Evolutionary conservation across 116 monocot genomes (phyloP).

Genomic region (Phalaenopsis hybrid): DNA sequence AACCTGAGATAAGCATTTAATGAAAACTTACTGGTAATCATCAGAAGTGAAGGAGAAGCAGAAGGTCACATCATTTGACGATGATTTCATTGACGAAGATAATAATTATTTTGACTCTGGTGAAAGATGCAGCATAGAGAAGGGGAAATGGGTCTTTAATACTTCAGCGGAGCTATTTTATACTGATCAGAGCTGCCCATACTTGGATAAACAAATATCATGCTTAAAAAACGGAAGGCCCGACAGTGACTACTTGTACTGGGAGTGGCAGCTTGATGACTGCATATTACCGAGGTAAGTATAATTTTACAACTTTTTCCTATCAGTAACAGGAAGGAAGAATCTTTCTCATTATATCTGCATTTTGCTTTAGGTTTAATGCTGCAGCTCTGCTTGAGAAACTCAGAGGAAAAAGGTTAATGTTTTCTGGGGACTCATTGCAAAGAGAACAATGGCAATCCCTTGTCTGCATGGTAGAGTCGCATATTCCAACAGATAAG

Average conservation of each 20-base stretch:
- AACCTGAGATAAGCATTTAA: background rate
- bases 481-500: conserved; percentile 31
- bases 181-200: conserved; percentile 58
- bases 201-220: conserved; percentile 42
- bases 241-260: conserved; percentile 51
- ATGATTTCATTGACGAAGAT: conserved; percentile 25
- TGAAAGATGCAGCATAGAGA: conserved; percentile 34
- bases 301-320: background rate
- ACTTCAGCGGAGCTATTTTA: conserved; percentile 33
- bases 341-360: background rate
- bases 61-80: conserved; percentile 5
- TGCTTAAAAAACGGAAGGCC: conserved; percentile 71
- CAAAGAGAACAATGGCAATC: conserved; percentile 60
- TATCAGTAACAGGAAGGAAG: no score
- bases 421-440: conserved; percentile 72
- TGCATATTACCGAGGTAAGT: conserved; percentile 61
- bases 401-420: conserved; percentile 64
- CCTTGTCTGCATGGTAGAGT: conserved; percentile 47
- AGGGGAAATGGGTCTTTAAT: conserved; percentile 74
- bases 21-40: conserved; percentile 3
- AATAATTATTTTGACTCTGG: conserved; percentile 31
- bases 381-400: conserved; percentile 35
- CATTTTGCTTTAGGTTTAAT: conserved; percentile 33
- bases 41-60: conserved; percentile 24
- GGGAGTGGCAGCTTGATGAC: conserved; percentile 74